These are phyloP conservation scores for Nakazawaea anatomiae DNA, from an alignment of 805 yeast genomes.

Conservation along the genomic window DNA sequence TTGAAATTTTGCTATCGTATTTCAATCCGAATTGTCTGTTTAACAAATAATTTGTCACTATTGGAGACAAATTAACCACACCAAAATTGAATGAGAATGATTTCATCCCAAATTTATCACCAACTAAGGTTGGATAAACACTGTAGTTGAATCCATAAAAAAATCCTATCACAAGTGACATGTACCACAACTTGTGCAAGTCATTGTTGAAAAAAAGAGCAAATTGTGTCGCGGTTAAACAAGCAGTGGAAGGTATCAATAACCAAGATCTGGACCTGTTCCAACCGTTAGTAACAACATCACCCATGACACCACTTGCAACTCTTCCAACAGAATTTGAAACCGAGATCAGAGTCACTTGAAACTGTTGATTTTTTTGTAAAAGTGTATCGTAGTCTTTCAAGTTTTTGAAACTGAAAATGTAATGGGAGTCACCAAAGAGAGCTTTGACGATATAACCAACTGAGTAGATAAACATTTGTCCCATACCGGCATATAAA, in stretches of 20 bases:
- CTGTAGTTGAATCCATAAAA: slow-evolving; percentile 74
- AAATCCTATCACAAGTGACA: slow-evolving; percentile 56
- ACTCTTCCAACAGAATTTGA: slow-evolving; percentile 65
- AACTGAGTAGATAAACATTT: slow-evolving; percentile 67
- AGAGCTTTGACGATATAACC: slow-evolving; percentile 63
- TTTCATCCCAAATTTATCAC: slow-evolving; percentile 66
- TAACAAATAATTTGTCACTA: slow-evolving; percentile 51
- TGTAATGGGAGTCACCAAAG: slow-evolving; percentile 18
- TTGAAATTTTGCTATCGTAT: slow-evolving; percentile 43
- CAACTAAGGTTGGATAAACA: slow-evolving; percentile 67
- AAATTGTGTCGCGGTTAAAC: slow-evolving; percentile 45
- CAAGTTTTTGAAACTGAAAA: slow-evolving; percentile 7
- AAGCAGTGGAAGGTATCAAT: slow-evolving; percentile 43
- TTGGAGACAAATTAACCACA: slow-evolving; percentile 58
- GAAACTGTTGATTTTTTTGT: slow-evolving; percentile 58
- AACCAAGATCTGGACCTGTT: slow-evolving; percentile 47
- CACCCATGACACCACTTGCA: slow-evolving; percentile 59
- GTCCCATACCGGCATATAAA: slow-evolving; percentile 60
- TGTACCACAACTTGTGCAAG: slow-evolving; percentile 35
- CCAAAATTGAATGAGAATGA: slow-evolving; percentile 75
- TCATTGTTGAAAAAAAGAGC: slow-evolving; percentile 32
- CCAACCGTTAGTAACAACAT: slow-evolving; percentile 41
- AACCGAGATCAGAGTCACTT: slow-evolving; percentile 66
- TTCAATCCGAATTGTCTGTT: slow-evolving; percentile 58
- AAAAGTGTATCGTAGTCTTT: slow-evolving; percentile 19